phyloP scores from a whole-genome alignment of 2,329 filamentous ascomycete species.

The Diaporthe capsici region DNA sequence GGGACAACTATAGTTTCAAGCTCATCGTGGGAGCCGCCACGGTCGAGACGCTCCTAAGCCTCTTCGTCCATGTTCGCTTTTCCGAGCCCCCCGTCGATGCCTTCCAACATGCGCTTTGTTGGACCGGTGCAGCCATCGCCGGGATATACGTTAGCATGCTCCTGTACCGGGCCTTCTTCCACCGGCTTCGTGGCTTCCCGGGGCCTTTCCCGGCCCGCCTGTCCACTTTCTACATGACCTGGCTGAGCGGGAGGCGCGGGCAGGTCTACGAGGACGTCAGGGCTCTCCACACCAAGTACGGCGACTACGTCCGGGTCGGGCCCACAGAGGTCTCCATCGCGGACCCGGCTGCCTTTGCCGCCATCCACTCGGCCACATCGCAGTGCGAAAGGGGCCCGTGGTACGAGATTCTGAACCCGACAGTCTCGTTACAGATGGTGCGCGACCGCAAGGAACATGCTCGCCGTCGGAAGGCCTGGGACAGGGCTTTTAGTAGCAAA shows the following conservation, averaged over 20 bases:
- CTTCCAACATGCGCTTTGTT: slow-evolving; percentile 18
- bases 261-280: slow-evolving; percentile 46
- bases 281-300: slow-evolving; percentile 43
- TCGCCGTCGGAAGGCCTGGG: slow-evolving; percentile 52
- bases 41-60: not conserved
- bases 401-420: slow-evolving; percentile 51
- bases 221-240: slow-evolving; percentile 44
- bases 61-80: not conserved
- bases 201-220: slow-evolving; percentile 38
- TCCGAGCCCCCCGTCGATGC: slow-evolving; percentile 16
- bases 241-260: slow-evolving; percentile 41
- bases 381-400: slow-evolving; percentile 51
- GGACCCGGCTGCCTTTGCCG: slow-evolving; percentile 47
- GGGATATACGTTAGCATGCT: slow-evolving; percentile 45
- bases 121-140: slow-evolving; percentile 10
- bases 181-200: slow-evolving; percentile 39
- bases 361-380: slow-evolving; percentile 49
- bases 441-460: slow-evolving; percentile 51
- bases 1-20: slow-evolving; percentile 37
- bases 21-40: slow-evolving; percentile 32
- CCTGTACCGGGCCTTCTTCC: slow-evolving; percentile 44
- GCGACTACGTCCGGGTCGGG: slow-evolving; percentile 45
- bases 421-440: slow-evolving; percentile 49
- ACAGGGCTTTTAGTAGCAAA: slow-evolving; percentile 50
- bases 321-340: slow-evolving; percentile 52